Base-by-base conservation (phyloP, 1,284 basidiomycete genomes). In the Gymnopus androsaceus region DNA sequence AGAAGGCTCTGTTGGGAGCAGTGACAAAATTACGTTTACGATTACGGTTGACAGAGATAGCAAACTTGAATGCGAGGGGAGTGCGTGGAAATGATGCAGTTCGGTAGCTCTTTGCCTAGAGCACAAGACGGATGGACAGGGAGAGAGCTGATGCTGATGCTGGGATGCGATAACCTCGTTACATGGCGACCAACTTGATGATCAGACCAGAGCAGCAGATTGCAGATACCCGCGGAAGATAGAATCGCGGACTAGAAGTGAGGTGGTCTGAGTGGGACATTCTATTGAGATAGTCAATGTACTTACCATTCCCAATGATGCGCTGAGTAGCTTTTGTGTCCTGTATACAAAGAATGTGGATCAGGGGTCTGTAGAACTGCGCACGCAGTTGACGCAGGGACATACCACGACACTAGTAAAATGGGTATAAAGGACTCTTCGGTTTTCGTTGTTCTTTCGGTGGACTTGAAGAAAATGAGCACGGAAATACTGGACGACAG, bases 401-500 rank as follows among this genome's bases (percentile, higher is more conserved):
- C 85, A 55, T 69, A 90, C 87, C 57, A 90, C 88, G 30, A 89
- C 89, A 62, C 83, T 90, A 7, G 88, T 91, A 63, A 90, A 77
- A 67, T 91, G 88, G 14, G 87, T 88, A 65, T 90, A 92, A 3
- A 92, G 71, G 17, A 90, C 88, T 45, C 88, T 81, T 49, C 84
- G 81, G 65, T 85, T 88, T 65, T 90, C 86, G 63, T 91, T 91
- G 59, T 88, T 91, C 61, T 80, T 79, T 61, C 86, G 77, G 67
- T 92, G 89, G 9, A 90, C 88, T 66, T 92, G 89, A 51, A 89
- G 73, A 71, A 92, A 92, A 63, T 92, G 90, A 19, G 89, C 86
- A 7, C 86, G 84, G 80, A 92, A 92, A 69, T 92, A 92, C 59
- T 86, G 82, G 28, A 90, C 83, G 6, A 90, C 88, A 1, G 86